Evolutionary conservation across 306 rosid species (phyloP).

Genomic region (Ormosia emarginata): DNA sequence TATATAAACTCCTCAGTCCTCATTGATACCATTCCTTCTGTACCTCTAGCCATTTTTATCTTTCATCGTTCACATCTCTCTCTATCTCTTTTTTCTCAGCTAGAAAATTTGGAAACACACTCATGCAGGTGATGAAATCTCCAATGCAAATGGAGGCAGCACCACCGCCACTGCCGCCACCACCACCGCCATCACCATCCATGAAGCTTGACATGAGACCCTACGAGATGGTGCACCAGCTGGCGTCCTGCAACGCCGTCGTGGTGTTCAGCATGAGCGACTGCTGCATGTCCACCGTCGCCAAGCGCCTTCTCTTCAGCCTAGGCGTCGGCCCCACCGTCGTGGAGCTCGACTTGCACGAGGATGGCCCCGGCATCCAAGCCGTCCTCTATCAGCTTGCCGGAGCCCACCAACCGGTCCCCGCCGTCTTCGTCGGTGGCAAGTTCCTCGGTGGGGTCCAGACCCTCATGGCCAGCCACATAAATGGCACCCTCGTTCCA

Average conservation of each 20-base stretch:
- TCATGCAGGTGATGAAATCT: constrained; percentile 42
- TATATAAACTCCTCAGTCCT: neutral
- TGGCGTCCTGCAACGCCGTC: constrained; percentile 62
- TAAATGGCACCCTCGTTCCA: constrained; percentile 71
- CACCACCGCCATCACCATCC: neutral
- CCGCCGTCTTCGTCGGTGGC: constrained; percentile 74
- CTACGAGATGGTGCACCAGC: constrained; percentile 43
- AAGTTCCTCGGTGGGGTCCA: constrained; percentile 84
- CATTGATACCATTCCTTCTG: neutral
- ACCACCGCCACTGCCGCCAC: neutral
- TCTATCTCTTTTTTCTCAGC: neutral
- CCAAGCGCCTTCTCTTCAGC: constrained; percentile 71
- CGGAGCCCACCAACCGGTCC: constrained; percentile 41
- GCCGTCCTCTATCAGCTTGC: constrained; percentile 41
- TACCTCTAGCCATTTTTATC: neutral
- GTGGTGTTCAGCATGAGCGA: constrained; percentile 72
- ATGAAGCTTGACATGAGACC: neutral
- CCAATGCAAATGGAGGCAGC: neutral
- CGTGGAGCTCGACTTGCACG: constrained; percentile 63
- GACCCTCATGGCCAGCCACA: constrained; percentile 72
- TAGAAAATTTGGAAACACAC: no score
- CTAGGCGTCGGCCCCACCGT: constrained; percentile 80
- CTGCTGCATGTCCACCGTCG: constrained; percentile 87
- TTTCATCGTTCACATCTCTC: neutral
- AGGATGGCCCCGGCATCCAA: constrained; percentile 41